Conservation (phyloP, 257 asterid genomes). For the Henckelia pumila region DNA sequence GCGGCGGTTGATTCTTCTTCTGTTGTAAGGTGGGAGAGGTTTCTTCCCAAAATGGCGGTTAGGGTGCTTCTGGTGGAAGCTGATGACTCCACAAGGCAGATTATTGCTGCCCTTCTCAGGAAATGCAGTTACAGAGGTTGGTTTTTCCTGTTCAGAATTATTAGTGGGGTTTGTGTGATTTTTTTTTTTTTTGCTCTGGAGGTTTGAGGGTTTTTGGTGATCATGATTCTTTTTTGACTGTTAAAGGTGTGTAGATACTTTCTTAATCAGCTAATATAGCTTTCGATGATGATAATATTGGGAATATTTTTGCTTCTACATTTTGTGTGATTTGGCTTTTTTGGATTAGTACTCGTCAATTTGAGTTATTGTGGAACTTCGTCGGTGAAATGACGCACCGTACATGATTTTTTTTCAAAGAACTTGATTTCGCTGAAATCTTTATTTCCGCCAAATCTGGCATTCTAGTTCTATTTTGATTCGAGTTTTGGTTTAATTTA, state of each 20-base stretch:
- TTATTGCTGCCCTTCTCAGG: constrained; percentile 89
- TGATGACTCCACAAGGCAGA: constrained; percentile 94
- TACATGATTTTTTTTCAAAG: constrained; percentile 1
- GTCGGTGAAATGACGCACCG: neutral
- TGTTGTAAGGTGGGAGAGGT: constrained; percentile 69
- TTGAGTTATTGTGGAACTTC: neutral
- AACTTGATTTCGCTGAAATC: neutral
- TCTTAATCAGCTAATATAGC: constrained; percentile 23
- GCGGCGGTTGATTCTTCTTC: constrained; percentile 29
- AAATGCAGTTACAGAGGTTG: constrained; percentile 93
- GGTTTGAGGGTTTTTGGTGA: constrained; percentile 13
- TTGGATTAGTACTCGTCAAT: neutral
- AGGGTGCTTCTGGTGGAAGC: constrained; percentile 89
- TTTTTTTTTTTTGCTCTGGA: neutral
- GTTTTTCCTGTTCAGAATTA: constrained; percentile 18
- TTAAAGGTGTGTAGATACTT: constrained; percentile 10
- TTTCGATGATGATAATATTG: neutral
- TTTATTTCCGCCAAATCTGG: neutral
- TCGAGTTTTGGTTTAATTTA: constrained; percentile 1
- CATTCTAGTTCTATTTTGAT: neutral
- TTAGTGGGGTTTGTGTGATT: neutral
- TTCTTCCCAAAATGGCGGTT: constrained; percentile 71
- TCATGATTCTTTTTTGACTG: constrained; percentile 20
- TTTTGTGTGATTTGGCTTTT: neutral
- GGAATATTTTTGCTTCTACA: too few relatives aligned